A percentile compares a stretch with the other conserved stretches of the same genome.
Evolutionary conservation across 306 rosid genomes (phyloP).

Genomic region (Lathyrus tuberosus): DNA sequence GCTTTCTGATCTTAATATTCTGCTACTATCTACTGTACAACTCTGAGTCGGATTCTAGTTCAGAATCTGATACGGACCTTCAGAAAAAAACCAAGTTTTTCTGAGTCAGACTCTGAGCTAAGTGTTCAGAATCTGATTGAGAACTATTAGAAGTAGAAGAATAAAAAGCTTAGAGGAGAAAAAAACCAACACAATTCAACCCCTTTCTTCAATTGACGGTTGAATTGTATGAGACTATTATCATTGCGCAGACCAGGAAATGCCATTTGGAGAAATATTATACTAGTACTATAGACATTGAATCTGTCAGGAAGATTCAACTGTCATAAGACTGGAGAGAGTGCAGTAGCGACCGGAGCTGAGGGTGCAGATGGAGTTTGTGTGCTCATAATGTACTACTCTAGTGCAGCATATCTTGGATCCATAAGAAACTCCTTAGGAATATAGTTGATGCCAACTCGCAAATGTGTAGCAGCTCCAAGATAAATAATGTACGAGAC

Average conservation of each 20-base stretch:
- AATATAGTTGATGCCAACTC: slow-evolving; percentile 93
- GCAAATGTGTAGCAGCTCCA: slow-evolving; percentile 92
- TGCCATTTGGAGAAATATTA: slow-evolving; percentile 94
- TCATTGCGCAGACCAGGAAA: slow-evolving; percentile 74
- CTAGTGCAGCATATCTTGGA: slow-evolving; percentile 96
- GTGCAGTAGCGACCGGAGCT: slow-evolving; percentile 94
- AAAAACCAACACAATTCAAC: no score
- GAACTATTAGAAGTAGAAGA: no score
- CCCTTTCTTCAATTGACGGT: slow-evolving; percentile 83
- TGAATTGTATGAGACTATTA: slow-evolving; percentile 82
- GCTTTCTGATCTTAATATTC: no score
- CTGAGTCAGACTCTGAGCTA: no score
- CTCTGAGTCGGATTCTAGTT: no score
- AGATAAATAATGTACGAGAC: slow-evolving; percentile 90
- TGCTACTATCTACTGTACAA: no score
- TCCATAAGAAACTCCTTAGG: slow-evolving; percentile 97
- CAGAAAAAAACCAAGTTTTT: no score
- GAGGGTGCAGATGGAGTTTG: slow-evolving; percentile 99
- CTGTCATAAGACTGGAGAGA: slow-evolving; percentile 97
- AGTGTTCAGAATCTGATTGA: no score
- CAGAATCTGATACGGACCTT: no score
- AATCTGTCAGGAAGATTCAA: slow-evolving; percentile 91
- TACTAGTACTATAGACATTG: slow-evolving; percentile 86
- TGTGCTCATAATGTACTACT: slow-evolving; percentile 98
- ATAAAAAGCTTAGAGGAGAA: no score